phyloP scores from a whole-genome alignment of 1,139 yeast genomes.

The Pichia sp. region DNA sequence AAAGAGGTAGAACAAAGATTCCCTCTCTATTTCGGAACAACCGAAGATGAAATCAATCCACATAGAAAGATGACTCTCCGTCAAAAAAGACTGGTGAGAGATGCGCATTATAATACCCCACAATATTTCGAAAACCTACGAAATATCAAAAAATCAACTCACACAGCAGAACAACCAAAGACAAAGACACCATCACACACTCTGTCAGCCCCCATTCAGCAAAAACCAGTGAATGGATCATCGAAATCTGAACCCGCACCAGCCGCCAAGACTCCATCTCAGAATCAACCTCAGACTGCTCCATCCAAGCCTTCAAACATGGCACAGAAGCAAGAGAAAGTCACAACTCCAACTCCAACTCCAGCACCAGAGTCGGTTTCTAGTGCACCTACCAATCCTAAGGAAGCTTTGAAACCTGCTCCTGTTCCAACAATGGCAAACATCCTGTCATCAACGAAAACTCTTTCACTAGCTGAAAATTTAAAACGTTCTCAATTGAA shows the following conservation, averaged over 20 bases:
- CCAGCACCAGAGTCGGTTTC: not conserved
- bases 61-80: conserved; percentile 24
- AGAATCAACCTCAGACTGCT: not conserved
- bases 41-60: conserved; percentile 26
- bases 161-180: not conserved
- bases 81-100: conserved; percentile 20
- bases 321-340: not conserved
- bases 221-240: not conserved
- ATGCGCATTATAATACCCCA: conserved; percentile 20
- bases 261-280: not conserved
- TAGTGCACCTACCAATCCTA: not conserved
- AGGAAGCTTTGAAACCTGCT: not conserved
- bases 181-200: not conserved
- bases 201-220: not conserved
- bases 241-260: not conserved
- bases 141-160: not conserved
- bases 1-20: conserved; percentile 15
- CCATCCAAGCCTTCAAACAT: not conserved
- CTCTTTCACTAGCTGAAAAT: conserved; percentile 10
- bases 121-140: conserved; percentile 6
- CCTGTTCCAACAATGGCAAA: conserved; percentile 2
- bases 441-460: not conserved
- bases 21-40: conserved; percentile 31
- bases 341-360: not conserved
- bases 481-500: conserved; percentile 4